Percentiles rank a stretch among this genome's conserved stretches.
phyloP scores from a whole-genome alignment of 140 eudicot genomes.

The Ambrosia hybrid region DNA sequence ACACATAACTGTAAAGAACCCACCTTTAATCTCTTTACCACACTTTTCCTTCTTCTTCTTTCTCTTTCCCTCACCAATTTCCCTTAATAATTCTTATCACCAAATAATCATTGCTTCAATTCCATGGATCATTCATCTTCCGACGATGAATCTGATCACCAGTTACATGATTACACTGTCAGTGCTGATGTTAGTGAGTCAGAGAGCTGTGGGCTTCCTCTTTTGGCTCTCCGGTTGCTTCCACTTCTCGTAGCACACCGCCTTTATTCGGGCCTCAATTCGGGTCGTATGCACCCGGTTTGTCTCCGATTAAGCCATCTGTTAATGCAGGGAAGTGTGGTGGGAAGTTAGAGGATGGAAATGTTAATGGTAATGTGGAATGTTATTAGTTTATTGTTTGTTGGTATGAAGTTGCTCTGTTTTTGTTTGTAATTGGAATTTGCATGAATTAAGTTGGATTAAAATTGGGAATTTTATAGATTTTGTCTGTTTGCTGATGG shows the following conservation, averaged over 20 bases:
- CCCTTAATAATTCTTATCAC: conserved; percentile 3
- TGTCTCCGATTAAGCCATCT: conserved; percentile 42
- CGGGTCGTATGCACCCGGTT: conserved; percentile 21
- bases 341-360: conserved; percentile 27
- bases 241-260: conserved; percentile 49
- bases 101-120: conserved; percentile 32
- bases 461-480: too few species aligned
- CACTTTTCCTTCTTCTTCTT: conserved; percentile 24
- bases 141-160: conserved; percentile 42
- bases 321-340: conserved; percentile 38
- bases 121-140: conserved; percentile 30
- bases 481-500: background rate
- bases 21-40: conserved; percentile 33
- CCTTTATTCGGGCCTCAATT: conserved; percentile 26
- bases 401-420: too few species aligned
- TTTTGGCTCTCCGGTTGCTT: conserved; percentile 34
- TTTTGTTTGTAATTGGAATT: too few species aligned
- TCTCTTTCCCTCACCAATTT: conserved; percentile 23
- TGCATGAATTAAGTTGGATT: too few species aligned
- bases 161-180: conserved; percentile 26
- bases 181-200: conserved; percentile 55
- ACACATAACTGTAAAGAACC: conserved; percentile 47
- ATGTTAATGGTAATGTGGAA: conserved; percentile 32
- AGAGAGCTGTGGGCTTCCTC: conserved; percentile 54
- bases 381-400: too few species aligned